Base-by-base conservation (phyloP, 495 filamentous ascomycete genomes). In the Tetracladium setigerum region DNA sequence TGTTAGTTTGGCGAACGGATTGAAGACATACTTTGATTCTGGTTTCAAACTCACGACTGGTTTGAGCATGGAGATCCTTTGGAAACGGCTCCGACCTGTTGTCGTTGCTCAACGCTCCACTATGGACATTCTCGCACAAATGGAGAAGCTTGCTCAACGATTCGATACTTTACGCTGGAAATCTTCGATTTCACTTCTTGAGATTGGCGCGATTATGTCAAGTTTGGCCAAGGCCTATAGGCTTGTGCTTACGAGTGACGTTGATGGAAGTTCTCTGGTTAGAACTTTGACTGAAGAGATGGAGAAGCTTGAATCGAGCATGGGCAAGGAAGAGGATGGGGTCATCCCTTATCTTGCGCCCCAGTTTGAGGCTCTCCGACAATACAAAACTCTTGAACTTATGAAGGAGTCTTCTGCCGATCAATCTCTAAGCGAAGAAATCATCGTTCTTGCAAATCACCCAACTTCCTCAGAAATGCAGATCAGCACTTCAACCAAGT, bases 1-100 rank as follows among this genome's bases (percentile, higher is more conserved):
- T 13, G 4, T 37, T 2, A 48, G 33, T 30, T 44, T 61, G 5
- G 30, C 54, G 1, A 53, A 52, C 4, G 60, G 51, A 6, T 56
- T 74, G 1, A 58, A 72, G 19, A 60, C 60, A 5, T 66, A 64
- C 34, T 77, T 78, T 35, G 55, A 62, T 2, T 60, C 67, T 11
- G 71, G 67, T 2, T 78, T 78, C 57, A 77, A 81, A 37, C 66
- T 92, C 6, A 77, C 69, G 0, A 90, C 80, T 2, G 90, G 90
- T 1, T 72, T 88, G 14, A 82, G 79, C 50, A 95, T 97, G 87
- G 87, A 95, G 59, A 65, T 63, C 19, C 70, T 97, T 1, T 98
- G 92, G 92, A 73, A 73, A 32, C 52, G 64, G 0, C 78, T 91
- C 54, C 74, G 80, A 54, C 89, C 89, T 11, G 57, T 65, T 30